These are phyloP conservation scores for Tetracentron sinense DNA, from an alignment of 164 flowering plant genomes.

Conservation along the genomic window DNA sequence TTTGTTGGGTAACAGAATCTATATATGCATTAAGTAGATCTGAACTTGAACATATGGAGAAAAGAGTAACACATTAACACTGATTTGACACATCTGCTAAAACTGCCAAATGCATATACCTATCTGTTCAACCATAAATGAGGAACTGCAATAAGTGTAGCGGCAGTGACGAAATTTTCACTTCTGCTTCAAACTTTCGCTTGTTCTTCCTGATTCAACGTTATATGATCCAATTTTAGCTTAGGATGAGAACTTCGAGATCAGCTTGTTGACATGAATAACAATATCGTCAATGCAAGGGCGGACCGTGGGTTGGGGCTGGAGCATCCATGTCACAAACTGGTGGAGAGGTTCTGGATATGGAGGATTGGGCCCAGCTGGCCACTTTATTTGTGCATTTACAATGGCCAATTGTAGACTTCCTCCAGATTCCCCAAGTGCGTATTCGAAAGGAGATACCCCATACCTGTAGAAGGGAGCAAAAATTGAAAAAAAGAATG, in stretches of 20 bases:
- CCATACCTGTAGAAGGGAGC: constrained; percentile 62
- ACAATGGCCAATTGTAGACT: constrained; percentile 88
- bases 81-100: background rate
- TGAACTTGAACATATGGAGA: no score
- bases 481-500: background rate
- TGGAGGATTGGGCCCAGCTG: constrained; percentile 75
- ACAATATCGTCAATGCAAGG: constrained; percentile 86
- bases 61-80: background rate
- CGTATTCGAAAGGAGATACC: constrained; percentile 89
- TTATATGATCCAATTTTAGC: background rate
- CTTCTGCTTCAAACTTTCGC: background rate
- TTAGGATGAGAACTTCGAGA: constrained; percentile 51
- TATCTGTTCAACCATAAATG: background rate
- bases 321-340: constrained; percentile 96
- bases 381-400: constrained; percentile 92
- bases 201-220: background rate
- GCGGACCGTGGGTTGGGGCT: constrained; percentile 79
- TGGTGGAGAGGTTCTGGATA: constrained; percentile 87
- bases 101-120: background rate
- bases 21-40: background rate
- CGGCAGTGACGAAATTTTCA: background rate
- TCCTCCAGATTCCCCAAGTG: constrained; percentile 89
- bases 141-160: background rate
- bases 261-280: constrained; percentile 84
- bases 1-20: background rate